phyloP scores from a whole-genome alignment of 225 moss, liverwort and hornwort species.

The Rhytidiadelphus loreus region DNA sequence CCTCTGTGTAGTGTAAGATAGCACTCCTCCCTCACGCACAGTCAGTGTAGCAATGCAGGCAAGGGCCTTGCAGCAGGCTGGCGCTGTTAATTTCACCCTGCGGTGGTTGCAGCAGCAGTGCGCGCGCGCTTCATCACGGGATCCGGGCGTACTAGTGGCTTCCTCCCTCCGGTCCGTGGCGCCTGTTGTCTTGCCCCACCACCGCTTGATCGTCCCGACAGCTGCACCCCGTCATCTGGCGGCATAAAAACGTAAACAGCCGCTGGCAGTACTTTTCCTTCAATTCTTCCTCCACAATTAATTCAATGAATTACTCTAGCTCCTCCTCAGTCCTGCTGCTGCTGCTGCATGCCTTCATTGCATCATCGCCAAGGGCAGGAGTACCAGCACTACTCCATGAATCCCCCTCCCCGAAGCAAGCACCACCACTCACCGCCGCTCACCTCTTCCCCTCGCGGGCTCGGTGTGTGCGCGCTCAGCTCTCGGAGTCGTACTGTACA shows the following conservation, averaged over 20 bases:
- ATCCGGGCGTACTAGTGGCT: background rate
- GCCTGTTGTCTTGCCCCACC: conserved; percentile 25
- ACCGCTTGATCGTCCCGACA: conserved; percentile 26
- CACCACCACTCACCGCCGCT: conserved; percentile 8
- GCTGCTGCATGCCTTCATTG: background rate
- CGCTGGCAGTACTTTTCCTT: background rate
- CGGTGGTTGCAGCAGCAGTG: conserved; percentile 32
- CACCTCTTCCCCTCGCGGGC: background rate
- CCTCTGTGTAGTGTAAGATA: background rate
- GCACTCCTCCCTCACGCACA: conserved; percentile 7
- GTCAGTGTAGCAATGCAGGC: conserved; percentile 3
- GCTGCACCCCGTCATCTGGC: conserved; percentile 14
- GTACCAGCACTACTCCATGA: conserved; percentile 2
- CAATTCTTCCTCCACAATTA: background rate
- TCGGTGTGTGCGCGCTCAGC: background rate
- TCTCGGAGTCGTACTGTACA: conserved; percentile 4
- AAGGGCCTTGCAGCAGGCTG: conserved; percentile 10
- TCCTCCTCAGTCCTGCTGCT: background rate
- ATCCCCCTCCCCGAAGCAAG: conserved; percentile 2
- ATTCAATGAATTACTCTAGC: background rate
- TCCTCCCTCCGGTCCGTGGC: conserved; percentile 5
- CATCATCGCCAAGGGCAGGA: background rate
- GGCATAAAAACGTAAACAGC: background rate
- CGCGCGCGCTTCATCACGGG: conserved; percentile 30
- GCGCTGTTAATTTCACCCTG: conserved; percentile 9